Conservation (phyloP, 2,329 filamentous ascomycete species). For the Emergomyces africanus region DNA sequence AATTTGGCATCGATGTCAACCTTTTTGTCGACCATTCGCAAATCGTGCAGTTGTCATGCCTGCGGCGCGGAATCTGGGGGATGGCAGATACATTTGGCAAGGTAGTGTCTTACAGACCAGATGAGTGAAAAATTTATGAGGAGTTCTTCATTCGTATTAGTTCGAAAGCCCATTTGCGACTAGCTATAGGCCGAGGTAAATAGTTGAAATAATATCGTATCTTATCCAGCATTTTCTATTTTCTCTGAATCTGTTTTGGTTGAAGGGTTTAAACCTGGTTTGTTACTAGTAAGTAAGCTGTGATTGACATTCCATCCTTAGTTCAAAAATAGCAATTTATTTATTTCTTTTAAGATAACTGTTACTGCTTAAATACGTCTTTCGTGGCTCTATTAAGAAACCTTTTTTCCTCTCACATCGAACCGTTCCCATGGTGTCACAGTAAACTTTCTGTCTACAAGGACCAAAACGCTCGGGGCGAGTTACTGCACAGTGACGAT, state of each 20-base stretch:
- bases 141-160: too few relatives aligned
- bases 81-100: conserved; percentile 45
- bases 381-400: too few relatives aligned
- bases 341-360: too few relatives aligned
- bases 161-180: too few relatives aligned
- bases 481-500: neutral
- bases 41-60: conserved; percentile 42
- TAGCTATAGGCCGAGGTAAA: neutral
- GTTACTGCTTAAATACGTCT: too few relatives aligned
- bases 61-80: conserved; percentile 43
- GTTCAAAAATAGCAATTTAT: too few relatives aligned
- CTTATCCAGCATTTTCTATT: neutral
- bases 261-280: too few relatives aligned
- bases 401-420: neutral
- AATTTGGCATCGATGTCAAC: conserved; percentile 46
- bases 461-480: too few relatives aligned
- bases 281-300: too few relatives aligned
- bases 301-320: too few relatives aligned
- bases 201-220: neutral
- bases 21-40: conserved; percentile 46
- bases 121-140: conserved; percentile 3
- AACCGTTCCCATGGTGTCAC: neutral
- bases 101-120: conserved; percentile 30
- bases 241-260: neutral
- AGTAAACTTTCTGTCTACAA: neutral